Evolutionary conservation across 164 flowering plant species (phyloP).

Genomic region (Sedum album): DNA sequence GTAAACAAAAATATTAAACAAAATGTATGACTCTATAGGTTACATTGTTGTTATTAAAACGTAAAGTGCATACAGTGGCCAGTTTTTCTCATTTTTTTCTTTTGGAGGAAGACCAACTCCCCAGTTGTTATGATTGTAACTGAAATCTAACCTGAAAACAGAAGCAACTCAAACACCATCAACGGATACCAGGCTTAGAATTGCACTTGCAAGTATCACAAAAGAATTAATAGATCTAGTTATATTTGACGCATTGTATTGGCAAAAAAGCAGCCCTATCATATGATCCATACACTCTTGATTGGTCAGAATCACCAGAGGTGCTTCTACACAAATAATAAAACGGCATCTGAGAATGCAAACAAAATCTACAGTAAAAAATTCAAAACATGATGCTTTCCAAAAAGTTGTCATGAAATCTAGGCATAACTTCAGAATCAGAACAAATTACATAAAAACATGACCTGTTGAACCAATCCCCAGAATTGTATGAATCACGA

Average conservation of each 20-base stretch:
- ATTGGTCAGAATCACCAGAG: neutral
- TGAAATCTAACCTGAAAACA: slow-evolving; percentile 66
- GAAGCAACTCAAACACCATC: slow-evolving; percentile 8
- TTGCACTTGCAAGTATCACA: neutral
- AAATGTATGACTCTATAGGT: no score
- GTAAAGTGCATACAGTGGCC: slow-evolving; percentile 70
- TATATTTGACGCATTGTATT: neutral
- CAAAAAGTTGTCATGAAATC: neutral
- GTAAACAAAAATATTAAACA: neutral
- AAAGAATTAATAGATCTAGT: neutral
- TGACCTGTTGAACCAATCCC: slow-evolving; percentile 97
- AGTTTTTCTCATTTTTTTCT: slow-evolving; percentile 68
- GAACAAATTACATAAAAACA: neutral
- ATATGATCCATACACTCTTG: neutral
- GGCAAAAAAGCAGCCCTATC: neutral
- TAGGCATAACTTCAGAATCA: neutral
- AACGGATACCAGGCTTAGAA: neutral
- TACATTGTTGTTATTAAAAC: neutral
- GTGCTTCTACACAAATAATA: neutral
- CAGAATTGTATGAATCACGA: slow-evolving; percentile 97
- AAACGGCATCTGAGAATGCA: neutral
- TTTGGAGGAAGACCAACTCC: slow-evolving; percentile 93
- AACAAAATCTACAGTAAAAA: neutral
- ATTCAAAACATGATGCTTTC: neutral
- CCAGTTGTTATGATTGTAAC: slow-evolving; percentile 81